Percentiles rank a stretch among this genome's conserved stretches.
Conservation (phyloP, 805 yeast genomes). For the Dipodascopsis tothii region DNA sequence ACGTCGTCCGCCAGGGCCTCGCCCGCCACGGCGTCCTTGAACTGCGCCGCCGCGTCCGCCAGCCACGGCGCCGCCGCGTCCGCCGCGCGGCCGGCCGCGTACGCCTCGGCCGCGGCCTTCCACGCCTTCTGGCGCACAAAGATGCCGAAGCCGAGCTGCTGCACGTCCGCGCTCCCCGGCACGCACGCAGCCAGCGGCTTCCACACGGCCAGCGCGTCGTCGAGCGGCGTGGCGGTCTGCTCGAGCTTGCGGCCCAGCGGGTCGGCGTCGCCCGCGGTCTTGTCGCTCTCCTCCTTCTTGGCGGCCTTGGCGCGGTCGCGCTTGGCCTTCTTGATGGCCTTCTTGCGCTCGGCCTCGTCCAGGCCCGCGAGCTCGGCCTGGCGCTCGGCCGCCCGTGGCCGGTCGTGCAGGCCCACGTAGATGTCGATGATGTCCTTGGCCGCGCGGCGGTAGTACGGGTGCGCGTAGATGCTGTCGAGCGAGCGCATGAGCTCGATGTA, state of each 20-base stretch:
- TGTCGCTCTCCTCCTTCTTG: slow-evolving; percentile 36
- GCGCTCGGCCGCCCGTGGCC: slow-evolving; percentile 15
- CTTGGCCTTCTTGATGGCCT: slow-evolving; percentile 36
- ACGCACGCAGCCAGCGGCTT: slow-evolving; percentile 34
- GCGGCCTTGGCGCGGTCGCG: slow-evolving; percentile 37
- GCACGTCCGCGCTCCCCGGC: too few relatives aligned
- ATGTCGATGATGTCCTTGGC: slow-evolving; percentile 58
- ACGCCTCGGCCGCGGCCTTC: too few relatives aligned
- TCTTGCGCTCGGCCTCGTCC: slow-evolving; percentile 29
- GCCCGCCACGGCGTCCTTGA: too few relatives aligned
- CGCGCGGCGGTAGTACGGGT: slow-evolving; percentile 59
- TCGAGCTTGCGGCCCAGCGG: slow-evolving; percentile 43
- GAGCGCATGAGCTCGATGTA: slow-evolving; percentile 70
- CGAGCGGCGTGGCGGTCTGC: slow-evolving; percentile 36
- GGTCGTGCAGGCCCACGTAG: slow-evolving; percentile 39
- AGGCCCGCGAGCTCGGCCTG: slow-evolving; percentile 26
- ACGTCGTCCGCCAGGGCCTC: too few relatives aligned
- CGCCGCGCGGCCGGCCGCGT: too few relatives aligned
- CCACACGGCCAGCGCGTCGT: slow-evolving; percentile 37
- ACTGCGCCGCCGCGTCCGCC: too few relatives aligned
- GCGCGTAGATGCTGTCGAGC: slow-evolving; percentile 67
- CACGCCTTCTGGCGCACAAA: too few relatives aligned
- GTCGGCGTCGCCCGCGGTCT: slow-evolving; percentile 35
- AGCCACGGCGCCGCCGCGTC: too few relatives aligned
- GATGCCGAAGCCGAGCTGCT: too few relatives aligned